A percentile compares a stretch with the other conserved stretches of the same genome.
Evolutionary conservation across 352 stramenopile genomes (phyloP).

Genomic region (Phytophthora sp.): DNA sequence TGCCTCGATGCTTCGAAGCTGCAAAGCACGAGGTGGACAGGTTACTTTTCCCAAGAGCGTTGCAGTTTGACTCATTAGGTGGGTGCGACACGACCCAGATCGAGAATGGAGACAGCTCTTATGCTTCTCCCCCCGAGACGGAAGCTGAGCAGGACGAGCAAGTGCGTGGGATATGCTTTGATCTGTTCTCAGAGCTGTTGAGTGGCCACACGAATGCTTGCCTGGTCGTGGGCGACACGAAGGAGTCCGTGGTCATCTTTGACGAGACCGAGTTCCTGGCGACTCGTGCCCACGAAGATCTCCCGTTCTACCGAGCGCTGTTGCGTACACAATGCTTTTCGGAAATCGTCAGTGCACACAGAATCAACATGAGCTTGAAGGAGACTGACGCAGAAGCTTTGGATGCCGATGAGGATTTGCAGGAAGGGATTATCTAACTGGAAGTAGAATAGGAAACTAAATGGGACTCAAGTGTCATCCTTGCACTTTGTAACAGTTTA

Average conservation of each 20-base stretch:
- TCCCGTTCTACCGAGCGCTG: slow-evolving; percentile 69
- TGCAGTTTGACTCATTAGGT: slow-evolving; percentile 52
- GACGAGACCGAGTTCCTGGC: slow-evolving; percentile 86
- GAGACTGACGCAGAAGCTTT: slow-evolving; percentile 34
- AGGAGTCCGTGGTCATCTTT: slow-evolving; percentile 89
- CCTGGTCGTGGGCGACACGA: slow-evolving; percentile 84
- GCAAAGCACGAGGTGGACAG: slow-evolving; percentile 64
- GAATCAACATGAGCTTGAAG: slow-evolving; percentile 61
- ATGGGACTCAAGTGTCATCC: slow-evolving; percentile 10
- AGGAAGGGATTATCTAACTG: slow-evolving; percentile 58
- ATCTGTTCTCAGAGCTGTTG: slow-evolving; percentile 71
- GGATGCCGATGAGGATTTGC: slow-evolving; percentile 42
- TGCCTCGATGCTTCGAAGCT: slow-evolving; percentile 60
- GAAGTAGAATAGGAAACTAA: slow-evolving; percentile 5
- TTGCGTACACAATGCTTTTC: slow-evolving; percentile 86
- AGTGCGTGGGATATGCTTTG: slow-evolving; percentile 68
- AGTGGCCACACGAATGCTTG: slow-evolving; percentile 74
- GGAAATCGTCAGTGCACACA: slow-evolving; percentile 80
- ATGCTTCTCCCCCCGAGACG: slow-evolving; percentile 22
- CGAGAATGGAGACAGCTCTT: slow-evolving; percentile 14
- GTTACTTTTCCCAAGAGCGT: slow-evolving; percentile 46
- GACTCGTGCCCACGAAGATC: slow-evolving; percentile 59
- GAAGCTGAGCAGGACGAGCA: slow-evolving; percentile 48
- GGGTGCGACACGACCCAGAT: slow-evolving; percentile 26
- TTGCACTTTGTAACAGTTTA: slow-evolving; percentile 28